phyloP scores from a whole-genome alignment of 2,329 filamentous ascomycete species.

The Aspergillus versicolor region DNA sequence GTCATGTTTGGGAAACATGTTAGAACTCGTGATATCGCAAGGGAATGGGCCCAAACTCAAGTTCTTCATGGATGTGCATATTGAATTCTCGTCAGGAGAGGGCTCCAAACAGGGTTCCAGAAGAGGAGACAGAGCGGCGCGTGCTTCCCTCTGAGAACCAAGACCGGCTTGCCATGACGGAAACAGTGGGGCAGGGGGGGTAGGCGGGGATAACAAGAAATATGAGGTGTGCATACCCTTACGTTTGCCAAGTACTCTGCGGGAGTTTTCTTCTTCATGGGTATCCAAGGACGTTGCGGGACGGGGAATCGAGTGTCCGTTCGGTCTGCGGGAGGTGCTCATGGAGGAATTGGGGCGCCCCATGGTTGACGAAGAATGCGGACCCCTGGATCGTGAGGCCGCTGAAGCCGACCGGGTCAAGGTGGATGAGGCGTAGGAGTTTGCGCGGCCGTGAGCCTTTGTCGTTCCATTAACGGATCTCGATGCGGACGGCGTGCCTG shows the following conservation, averaged over 20 bases:
- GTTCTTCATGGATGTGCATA: slow-evolving; percentile 9
- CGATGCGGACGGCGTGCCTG: slow-evolving; percentile 22
- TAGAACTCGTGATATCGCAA: slow-evolving; percentile 16
- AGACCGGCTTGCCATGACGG: slow-evolving; percentile 1
- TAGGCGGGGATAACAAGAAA: slow-evolving; percentile 29
- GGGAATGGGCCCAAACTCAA: slow-evolving; percentile 9
- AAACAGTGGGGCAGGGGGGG: slow-evolving; percentile 9
- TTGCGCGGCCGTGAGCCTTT: slow-evolving; percentile 42
- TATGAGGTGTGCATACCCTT: slow-evolving; percentile 52
- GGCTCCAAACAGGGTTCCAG: background rate
- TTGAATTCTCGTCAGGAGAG: slow-evolving; percentile 1
- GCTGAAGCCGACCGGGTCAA: slow-evolving; percentile 42
- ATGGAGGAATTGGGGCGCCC: slow-evolving; percentile 54
- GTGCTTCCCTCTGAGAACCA: slow-evolving; percentile 10
- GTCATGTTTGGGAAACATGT: slow-evolving; percentile 9
- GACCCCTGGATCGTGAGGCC: slow-evolving; percentile 46
- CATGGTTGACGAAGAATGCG: slow-evolving; percentile 58
- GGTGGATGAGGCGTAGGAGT: slow-evolving; percentile 37
- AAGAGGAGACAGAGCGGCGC: background rate
- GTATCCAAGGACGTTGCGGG: slow-evolving; percentile 45
- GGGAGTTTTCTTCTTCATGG: slow-evolving; percentile 35
- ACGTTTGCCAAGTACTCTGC: slow-evolving; percentile 44
- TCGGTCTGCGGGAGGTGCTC: slow-evolving; percentile 50
- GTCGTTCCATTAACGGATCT: slow-evolving; percentile 40
- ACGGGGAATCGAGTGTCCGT: slow-evolving; percentile 43